A percentile compares a stretch with the other conserved stretches of the same genome.
phyloP scores from a whole-genome alignment of 1,284 basidiomycete genomes.

The Sanghuangporus weigelae region DNA sequence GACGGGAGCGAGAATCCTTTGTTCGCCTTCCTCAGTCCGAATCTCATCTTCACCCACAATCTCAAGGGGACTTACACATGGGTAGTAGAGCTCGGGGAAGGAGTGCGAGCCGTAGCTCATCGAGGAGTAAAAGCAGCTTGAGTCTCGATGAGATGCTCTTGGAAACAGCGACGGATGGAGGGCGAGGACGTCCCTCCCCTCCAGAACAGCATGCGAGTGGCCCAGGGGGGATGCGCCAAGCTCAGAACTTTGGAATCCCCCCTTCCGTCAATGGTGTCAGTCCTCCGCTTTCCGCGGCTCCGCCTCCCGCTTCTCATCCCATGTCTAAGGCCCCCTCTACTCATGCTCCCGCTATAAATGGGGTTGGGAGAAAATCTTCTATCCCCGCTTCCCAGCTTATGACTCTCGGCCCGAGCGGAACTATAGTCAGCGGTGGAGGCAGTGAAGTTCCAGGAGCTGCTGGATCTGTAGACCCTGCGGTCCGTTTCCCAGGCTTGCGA shows the following conservation, averaged over 20 bases:
- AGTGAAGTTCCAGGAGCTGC: background rate
- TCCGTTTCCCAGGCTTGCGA: conserved; percentile 55
- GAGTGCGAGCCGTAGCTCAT: conserved; percentile 23
- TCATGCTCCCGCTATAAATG: background rate
- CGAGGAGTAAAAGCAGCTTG: conserved; percentile 26
- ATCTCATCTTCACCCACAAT: background rate
- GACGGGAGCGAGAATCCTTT: background rate
- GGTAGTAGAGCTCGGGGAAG: background rate
- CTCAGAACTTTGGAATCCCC: conserved; percentile 55
- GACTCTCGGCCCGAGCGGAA: conserved; percentile 15
- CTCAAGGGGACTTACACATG: background rate
- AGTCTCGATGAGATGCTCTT: conserved; percentile 59
- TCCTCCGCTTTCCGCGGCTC: background rate
- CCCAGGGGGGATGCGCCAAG: conserved; percentile 27
- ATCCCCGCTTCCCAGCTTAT: conserved; percentile 15
- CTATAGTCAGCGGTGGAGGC: conserved; percentile 15
- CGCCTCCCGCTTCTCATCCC: background rate
- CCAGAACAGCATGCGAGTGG: conserved; percentile 5
- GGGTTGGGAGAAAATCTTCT: background rate
- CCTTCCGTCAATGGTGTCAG: conserved; percentile 49
- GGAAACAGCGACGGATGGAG: conserved; percentile 39
- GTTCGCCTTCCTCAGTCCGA: background rate
- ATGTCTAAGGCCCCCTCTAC: background rate
- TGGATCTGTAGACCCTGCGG: conserved; percentile 19
- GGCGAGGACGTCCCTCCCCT: background rate